A percentile compares a stretch with the other conserved stretches of the same genome.
phyloP scores from a whole-genome alignment of 345 rosid genomes.

The Limnanthes douglasii region DNA sequence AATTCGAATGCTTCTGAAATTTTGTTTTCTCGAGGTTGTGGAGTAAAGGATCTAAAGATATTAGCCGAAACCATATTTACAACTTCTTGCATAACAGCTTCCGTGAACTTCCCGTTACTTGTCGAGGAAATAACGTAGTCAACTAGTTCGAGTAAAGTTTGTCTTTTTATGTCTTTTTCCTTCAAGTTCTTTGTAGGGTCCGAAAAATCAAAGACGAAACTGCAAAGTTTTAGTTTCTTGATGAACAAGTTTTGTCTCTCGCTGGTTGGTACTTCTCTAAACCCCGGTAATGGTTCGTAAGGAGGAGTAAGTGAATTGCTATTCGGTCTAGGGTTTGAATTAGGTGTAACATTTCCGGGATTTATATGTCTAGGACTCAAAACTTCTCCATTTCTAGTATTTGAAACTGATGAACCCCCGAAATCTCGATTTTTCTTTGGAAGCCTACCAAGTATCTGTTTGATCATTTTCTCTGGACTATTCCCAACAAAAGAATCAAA shows the following conservation, averaged over 20 bases:
- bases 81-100: constrained; percentile 37
- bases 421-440: constrained; percentile 28
- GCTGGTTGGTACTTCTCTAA: constrained; percentile 48
- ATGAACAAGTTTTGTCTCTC: constrained; percentile 55
- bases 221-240: constrained; percentile 60
- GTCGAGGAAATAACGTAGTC: constrained; percentile 59
- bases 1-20: constrained; percentile 57
- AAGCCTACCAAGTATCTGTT: constrained; percentile 46
- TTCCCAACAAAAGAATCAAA: constrained; percentile 6
- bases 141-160: constrained; percentile 60
- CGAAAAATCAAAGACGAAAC: constrained; percentile 43
- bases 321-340: constrained; percentile 14
- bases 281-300: constrained; percentile 56
- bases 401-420: constrained; percentile 21
- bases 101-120: constrained; percentile 56
- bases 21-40: constrained; percentile 55
- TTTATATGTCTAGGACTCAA: constrained; percentile 11
- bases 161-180: constrained; percentile 82
- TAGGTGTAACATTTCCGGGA: constrained; percentile 13
- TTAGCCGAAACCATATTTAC: constrained; percentile 52
- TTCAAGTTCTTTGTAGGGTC: constrained; percentile 57
- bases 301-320: constrained; percentile 10
- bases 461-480: too few species aligned
- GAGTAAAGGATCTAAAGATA: constrained; percentile 53
- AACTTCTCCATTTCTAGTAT: constrained; percentile 17